Evolutionary conservation across 805 yeast species (phyloP), one percentile per base, ranked within the genome.

Genomic region (Starmerella stigmatis): DNA sequence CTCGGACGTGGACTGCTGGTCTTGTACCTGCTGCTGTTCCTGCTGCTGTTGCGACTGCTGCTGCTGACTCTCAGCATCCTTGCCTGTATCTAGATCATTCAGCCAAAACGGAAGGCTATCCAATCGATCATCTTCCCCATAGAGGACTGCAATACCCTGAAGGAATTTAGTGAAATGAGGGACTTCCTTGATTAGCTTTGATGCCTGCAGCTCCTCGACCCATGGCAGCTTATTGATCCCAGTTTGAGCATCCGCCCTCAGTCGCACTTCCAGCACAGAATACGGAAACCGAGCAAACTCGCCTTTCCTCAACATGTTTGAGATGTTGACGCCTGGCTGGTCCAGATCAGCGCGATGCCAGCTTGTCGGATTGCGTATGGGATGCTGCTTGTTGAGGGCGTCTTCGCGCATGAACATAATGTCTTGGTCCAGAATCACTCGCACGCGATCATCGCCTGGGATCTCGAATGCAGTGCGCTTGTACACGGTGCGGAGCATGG

Each of bases 291-390:
- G 79, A 30, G 79, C 64, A 57, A 64, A 83, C 64, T 89, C 97
- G 35, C 94, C 94, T 58, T 81, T 80, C 65, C 96, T 75, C 59
- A 89, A 71, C 45, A 80, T 70, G 28, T 79, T 74, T 41, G 92
- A 88, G 52, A 81, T 74, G 11, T 74, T 72, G 29, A 81, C 72
- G 43, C 78, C 70, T 25, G 88, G 76, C 48, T 64, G 64, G 64
- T 89, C 98, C 45, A 89, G 76, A 62, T 92, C 97, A 37, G 78
- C 69, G 64, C 97, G 76, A 65, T 88, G 97, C 98, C 98, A 89
- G 56, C 72, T 75, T 17, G 66, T 64, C 30, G 96, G 94, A 59
- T 86, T 83, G 66, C 98, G 80, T 50, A 86, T 81, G 15, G 98
- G 97, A 55, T 88, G 74, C 52, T 76, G 78, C 36, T 71, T 65